Conservation (phyloP, 2,329 filamentous ascomycete species). For the Trichoderma endophyticum region DNA sequence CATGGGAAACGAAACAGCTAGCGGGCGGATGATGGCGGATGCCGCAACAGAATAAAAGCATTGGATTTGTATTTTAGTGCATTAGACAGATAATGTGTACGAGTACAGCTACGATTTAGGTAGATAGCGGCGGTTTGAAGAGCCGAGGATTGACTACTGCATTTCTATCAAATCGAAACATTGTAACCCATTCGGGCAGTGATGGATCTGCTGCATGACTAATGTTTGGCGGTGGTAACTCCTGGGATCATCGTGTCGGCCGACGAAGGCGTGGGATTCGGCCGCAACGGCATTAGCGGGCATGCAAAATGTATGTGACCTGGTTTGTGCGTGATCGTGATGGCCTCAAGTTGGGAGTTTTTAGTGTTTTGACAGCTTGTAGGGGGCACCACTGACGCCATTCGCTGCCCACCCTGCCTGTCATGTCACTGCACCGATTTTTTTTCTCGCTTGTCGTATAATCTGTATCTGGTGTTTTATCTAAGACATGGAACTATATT, state of each 20-base stretch:
- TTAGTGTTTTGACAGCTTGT: not conserved
- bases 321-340: not conserved
- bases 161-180: constrained; percentile 2
- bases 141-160: not conserved
- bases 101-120: not conserved
- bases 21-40: not conserved
- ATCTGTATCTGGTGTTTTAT: not conserved
- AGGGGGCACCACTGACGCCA: not conserved
- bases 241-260: not conserved
- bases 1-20: constrained; percentile 11
- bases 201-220: constrained; percentile 2
- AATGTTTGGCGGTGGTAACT: not conserved
- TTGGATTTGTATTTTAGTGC: constrained; percentile 2
- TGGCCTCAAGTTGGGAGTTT: not conserved
- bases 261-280: not conserved
- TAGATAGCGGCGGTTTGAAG: not conserved
- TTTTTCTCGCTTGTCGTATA: not conserved
- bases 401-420: not conserved
- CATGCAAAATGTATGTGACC: not conserved
- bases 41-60: not conserved
- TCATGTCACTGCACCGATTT: not conserved
- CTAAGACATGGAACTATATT: not conserved
- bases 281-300: not conserved
- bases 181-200: not conserved
- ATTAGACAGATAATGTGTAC: not conserved